phyloP scores from a whole-genome alignment of 495 filamentous ascomycete genomes.

The Staphylotrichum longicolle region DNA sequence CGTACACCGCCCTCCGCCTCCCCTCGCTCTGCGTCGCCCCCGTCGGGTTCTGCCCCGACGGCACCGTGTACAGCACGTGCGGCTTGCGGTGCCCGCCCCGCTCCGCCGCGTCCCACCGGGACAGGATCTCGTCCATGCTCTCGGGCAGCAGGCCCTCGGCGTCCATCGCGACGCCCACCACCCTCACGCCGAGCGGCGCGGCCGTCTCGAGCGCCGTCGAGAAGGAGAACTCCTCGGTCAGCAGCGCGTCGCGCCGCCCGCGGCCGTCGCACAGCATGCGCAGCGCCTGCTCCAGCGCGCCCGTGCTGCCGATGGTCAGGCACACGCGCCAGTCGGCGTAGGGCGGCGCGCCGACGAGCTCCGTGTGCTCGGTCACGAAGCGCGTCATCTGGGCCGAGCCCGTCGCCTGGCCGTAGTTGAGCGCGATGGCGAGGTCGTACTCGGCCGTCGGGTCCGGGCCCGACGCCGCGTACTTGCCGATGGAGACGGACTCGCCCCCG shows the following conservation, averaged over 20 bases:
- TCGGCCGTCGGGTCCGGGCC: constrained; percentile 46
- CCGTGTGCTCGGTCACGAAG: constrained; percentile 91
- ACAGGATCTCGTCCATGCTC: constrained; percentile 63
- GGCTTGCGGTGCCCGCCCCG: constrained; percentile 65
- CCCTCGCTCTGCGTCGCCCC: constrained; percentile 71
- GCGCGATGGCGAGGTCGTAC: constrained; percentile 71
- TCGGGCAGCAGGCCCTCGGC: constrained; percentile 69
- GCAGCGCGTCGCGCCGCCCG: constrained; percentile 60
- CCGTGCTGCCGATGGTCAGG: constrained; percentile 75
- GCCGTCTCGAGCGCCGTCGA: constrained; percentile 78
- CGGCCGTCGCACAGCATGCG: constrained; percentile 71
- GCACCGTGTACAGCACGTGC: constrained; percentile 75
- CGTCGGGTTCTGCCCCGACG: constrained; percentile 89
- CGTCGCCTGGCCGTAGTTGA: constrained; percentile 87
- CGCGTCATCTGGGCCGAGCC: constrained; percentile 84
- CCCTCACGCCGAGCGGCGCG: constrained; percentile 68
- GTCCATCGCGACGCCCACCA: constrained; percentile 75
- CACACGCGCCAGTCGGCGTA: constrained; percentile 83
- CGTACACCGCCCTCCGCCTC: constrained; percentile 70
- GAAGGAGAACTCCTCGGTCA: constrained; percentile 88
- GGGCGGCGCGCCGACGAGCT: constrained; percentile 67
- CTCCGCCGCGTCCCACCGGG: constrained; percentile 59
- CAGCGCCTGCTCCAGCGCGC: constrained; percentile 69
- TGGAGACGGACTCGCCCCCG: constrained; percentile 44
- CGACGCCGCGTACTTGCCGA: constrained; percentile 68